A percentile compares a stretch with the other conserved stretches of the same genome.
Conservation (phyloP, 805 yeast species). For the Priceomyces castillae region DNA sequence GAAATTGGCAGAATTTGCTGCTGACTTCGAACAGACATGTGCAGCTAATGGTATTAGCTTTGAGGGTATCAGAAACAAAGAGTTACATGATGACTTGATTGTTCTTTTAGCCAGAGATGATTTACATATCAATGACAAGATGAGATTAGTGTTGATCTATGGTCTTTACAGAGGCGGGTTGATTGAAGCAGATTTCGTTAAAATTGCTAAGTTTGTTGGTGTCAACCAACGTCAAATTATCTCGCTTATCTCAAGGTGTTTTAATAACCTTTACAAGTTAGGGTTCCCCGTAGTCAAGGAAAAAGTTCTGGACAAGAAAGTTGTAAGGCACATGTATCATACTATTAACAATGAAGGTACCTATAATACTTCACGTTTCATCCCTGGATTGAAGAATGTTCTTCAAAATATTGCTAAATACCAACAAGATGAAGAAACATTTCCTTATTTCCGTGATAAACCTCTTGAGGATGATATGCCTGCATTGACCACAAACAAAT, state of each 20-base stretch:
- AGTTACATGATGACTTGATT: slow-evolving; percentile 61
- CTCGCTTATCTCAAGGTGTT: slow-evolving; percentile 54
- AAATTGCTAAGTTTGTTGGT: slow-evolving; percentile 58
- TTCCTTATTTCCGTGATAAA: slow-evolving; percentile 75
- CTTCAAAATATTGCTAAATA: slow-evolving; percentile 50
- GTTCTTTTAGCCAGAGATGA: slow-evolving; percentile 48
- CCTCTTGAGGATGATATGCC: slow-evolving; percentile 54
- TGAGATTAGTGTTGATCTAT: slow-evolving; percentile 72
- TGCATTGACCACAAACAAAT: slow-evolving; percentile 6
- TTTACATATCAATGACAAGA: slow-evolving; percentile 60
- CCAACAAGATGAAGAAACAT: slow-evolving; percentile 53
- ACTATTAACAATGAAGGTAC: slow-evolving; percentile 51
- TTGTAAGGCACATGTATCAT: slow-evolving; percentile 52
- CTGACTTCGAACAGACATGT: slow-evolving; percentile 83
- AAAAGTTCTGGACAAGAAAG: slow-evolving; percentile 39
- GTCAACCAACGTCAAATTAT: slow-evolving; percentile 46
- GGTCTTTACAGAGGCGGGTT: slow-evolving; percentile 81
- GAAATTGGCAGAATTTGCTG: slow-evolving; percentile 61
- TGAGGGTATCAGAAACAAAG: slow-evolving; percentile 61
- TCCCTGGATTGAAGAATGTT: slow-evolving; percentile 65
- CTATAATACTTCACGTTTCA: slow-evolving; percentile 67
- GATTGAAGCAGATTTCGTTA: slow-evolving; percentile 66
- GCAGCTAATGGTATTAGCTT: slow-evolving; percentile 68
- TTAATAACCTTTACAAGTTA: slow-evolving; percentile 42
- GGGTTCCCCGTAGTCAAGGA: slow-evolving; percentile 57